Percentiles rank a stretch among this genome's conserved stretches.
These are phyloP conservation scores for Scenedesmus sp. DNA, from an alignment of 163 green algal genomes.

Conservation along the genomic window DNA sequence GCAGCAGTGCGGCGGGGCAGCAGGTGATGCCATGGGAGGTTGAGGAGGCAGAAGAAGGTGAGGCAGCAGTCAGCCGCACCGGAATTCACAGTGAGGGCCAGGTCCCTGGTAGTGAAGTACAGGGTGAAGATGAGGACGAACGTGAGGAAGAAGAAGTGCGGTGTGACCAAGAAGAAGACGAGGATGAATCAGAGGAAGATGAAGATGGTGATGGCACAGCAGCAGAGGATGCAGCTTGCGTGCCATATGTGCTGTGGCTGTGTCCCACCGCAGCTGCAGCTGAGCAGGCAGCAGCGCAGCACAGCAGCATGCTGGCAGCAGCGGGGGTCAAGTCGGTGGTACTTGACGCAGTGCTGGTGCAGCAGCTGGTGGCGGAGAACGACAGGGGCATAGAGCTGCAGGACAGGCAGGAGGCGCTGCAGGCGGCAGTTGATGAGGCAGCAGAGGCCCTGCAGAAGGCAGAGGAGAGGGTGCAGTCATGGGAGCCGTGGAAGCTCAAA, in stretches of 20 bases:
- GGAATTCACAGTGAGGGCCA: background rate
- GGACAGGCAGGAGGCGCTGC: background rate
- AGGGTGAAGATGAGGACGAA: background rate
- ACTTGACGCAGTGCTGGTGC: background rate
- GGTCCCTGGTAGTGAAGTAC: background rate
- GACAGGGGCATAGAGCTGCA: background rate
- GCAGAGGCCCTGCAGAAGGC: background rate
- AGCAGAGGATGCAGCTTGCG: background rate
- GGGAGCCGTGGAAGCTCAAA: background rate
- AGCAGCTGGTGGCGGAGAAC: background rate
- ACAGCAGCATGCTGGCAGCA: background rate
- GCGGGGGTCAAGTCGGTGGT: background rate
- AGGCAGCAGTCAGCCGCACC: background rate
- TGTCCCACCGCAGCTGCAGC: background rate
- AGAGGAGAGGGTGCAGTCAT: background rate
- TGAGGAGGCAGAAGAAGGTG: background rate
- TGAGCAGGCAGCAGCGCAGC: background rate
- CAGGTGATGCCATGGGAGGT: conserved; percentile 7
- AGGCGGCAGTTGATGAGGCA: background rate
- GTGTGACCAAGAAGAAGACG: background rate
- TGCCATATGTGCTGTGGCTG: conserved; percentile 6
- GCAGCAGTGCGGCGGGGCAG: background rate
- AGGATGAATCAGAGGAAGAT: background rate
- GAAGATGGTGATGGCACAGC: background rate
- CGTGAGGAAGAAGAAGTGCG: background rate